Evolutionary conservation across 352 stramenopile genomes (phyloP).

Genomic region (Pythium graminicola): DNA sequence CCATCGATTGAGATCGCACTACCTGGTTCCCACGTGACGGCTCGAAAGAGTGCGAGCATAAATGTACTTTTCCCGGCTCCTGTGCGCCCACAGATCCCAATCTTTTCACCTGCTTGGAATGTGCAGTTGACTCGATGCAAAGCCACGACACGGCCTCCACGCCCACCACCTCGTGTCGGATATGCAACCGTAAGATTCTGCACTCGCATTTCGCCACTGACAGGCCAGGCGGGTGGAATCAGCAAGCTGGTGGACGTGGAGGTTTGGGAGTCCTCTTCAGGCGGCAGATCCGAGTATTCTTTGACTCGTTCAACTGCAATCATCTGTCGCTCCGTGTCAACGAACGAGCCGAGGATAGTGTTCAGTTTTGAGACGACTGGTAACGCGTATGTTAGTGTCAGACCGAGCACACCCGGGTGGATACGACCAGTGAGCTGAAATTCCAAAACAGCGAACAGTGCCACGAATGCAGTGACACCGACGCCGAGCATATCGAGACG

Average conservation of each 20-base stretch:
- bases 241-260: conserved; percentile 2
- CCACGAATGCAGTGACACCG: conserved; percentile 76
- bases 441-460: conserved; percentile 64
- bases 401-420: conserved; percentile 65
- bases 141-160: conserved; percentile 18
- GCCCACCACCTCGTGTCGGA: neutral
- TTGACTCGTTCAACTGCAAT: conserved; percentile 87
- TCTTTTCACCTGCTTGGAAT: conserved; percentile 48
- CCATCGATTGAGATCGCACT: conserved; percentile 69
- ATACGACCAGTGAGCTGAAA: conserved; percentile 48
- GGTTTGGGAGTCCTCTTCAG: conserved; percentile 28
- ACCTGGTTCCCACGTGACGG: conserved; percentile 37
- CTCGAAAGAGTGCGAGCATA: conserved; percentile 74
- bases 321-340: conserved; percentile 89
- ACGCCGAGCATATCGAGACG: conserved; percentile 81
- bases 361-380: conserved; percentile 88
- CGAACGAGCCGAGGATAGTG: conserved; percentile 71
- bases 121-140: conserved; percentile 40
- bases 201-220: conserved; percentile 44
- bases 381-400: conserved; percentile 89
- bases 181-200: conserved; percentile 47
- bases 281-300: conserved; percentile 62
- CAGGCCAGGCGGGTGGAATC: conserved; percentile 32
- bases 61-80: conserved; percentile 89
- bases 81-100: conserved; percentile 84